Base-by-base conservation (phyloP, 2,329 filamentous ascomycete genomes). In the Fusarium globosum region DNA sequence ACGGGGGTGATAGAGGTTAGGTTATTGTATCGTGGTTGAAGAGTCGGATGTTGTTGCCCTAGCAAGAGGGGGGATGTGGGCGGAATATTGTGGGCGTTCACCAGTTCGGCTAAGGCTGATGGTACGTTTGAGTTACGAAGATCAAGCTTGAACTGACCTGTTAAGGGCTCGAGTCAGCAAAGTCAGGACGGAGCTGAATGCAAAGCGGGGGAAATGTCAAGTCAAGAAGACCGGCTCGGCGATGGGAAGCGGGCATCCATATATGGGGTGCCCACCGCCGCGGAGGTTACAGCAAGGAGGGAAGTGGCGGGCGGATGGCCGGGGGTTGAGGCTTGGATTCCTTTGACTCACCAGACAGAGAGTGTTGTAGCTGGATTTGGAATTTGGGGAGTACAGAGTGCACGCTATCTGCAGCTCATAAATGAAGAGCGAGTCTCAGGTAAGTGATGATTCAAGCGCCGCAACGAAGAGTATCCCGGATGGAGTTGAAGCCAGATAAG, bases 71-170 rank as follows among this genome's bases (percentile, higher is more conserved):
- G 68, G 65, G 52, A 73, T 69, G 74, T 66, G 73, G 71, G 66
- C 53, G 65, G 65, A 77, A 77, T 76, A 72, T 71, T 76, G 64
- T 77, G 74, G 75, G 66, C 63, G 73, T 74, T 69, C 58, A 71
- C 73, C 71, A 65, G 65, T 64, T 71, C 65, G 76, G 70, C 45
- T 68, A 69, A 69, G 64, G 67, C 49, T 55, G 55, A 61, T 63
- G 63, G 48, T 66, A 64, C 61, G 76, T 61, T 72, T 52, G 63
- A 64, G 56, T 65, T 70, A 56, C 51, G 68, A 66, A 62, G 43
- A 52, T 55, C 55, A 68, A 68, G 28, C 63, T 74, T 68, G 59
- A 57, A 66, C 56, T 51, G 64, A 62, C 66, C 72, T 77, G 51
- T 58, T 55, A 43, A 57, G 67, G 53, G 65, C 55, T 75, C 61